These are phyloP conservation scores for Rickenella mellea DNA, from an alignment of 768 basidiomycete species.

Conservation along the genomic window DNA sequence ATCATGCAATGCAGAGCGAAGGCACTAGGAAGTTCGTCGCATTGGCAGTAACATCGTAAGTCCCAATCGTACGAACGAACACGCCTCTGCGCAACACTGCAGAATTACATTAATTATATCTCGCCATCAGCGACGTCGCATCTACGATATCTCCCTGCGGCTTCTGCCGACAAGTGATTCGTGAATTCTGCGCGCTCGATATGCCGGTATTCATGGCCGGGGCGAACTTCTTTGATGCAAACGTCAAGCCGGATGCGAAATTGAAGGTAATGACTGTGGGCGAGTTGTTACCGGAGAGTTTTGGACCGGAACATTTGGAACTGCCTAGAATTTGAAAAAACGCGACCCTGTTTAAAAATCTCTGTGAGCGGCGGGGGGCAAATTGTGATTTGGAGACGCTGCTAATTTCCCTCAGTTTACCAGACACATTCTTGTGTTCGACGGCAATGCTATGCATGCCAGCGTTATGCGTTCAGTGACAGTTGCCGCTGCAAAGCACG, in stretches of 20 bases:
- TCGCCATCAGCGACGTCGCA: slow-evolving; percentile 50
- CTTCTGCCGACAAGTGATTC: slow-evolving; percentile 84
- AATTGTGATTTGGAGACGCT: no score
- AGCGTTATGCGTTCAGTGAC: no score
- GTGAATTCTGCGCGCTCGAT: slow-evolving; percentile 71
- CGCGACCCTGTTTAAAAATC: background rate
- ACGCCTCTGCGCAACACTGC: background rate
- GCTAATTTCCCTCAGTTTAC: no score
- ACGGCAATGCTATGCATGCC: no score
- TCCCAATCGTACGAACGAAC: slow-evolving; percentile 9
- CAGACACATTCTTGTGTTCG: no score
- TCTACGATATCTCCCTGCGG: slow-evolving; percentile 78
- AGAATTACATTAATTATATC: background rate
- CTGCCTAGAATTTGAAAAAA: slow-evolving; percentile 21
- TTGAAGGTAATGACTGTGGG: slow-evolving; percentile 58
- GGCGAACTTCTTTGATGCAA: slow-evolving; percentile 42
- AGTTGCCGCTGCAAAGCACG: no score
- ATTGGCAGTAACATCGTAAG: slow-evolving; percentile 74
- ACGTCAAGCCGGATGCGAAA: slow-evolving; percentile 38
- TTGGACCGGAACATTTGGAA: slow-evolving; percentile 79
- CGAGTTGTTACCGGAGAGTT: slow-evolving; percentile 74
- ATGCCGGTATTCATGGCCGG: slow-evolving; percentile 71
- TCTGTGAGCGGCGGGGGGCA: no score
- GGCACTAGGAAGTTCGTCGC: slow-evolving; percentile 62
- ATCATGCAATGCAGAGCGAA: slow-evolving; percentile 52